Evolutionary conservation across 1,284 basidiomycete species (phyloP), one percentile per base, ranked within the genome.

Genomic region (Heterobasidion occidentale): DNA sequence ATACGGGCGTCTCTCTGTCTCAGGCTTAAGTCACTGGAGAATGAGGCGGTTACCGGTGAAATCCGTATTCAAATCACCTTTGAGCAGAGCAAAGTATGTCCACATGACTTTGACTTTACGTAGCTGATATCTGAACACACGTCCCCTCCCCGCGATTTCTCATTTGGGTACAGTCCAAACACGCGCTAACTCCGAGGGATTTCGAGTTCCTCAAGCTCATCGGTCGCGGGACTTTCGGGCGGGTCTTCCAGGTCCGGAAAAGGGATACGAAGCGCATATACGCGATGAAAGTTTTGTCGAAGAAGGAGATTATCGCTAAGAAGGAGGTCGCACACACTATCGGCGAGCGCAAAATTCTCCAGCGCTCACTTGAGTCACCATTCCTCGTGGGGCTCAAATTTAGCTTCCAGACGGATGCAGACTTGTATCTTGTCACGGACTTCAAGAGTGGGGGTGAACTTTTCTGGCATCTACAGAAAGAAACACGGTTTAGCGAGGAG

Each of bases 241-340:
- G 92, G 53, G 96, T 99, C 20, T 99, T 98, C 79, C 97, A 99
- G 73, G 96, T 99, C 45, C 90, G 96, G 59, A 99, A 99, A 75
- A 87, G 81, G 70, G 96, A 99, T 75, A 99, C 97, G 48, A 91
- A 93, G 71, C 91, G 97, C 53, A 99, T 99, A 75, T 99, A 98
- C 75, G 97, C 97, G 55, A 99, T 99, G 96, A 99, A 99, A 71
- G 92, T 99, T 52, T 81, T 99, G 38, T 95, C 92, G 44, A 99
- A 99, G 77, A 94, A 93, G 75, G 97, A 99, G 72, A 99, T 99
- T 65, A 87, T 98, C 57, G 92, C 93, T 50, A 99, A 98, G 79
- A 99, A 99, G 74, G 97, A 99, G 72, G 94, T 99, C 46, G 94
- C 94, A 7, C 97, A 99, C 71, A 99, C 96, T 14, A 98, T 99